A percentile compares a stretch with the other conserved stretches of the same genome.
These are phyloP conservation scores for Geotrichum carabidarum DNA, from an alignment of 1,139 yeast genomes.

Conservation along the genomic window DNA sequence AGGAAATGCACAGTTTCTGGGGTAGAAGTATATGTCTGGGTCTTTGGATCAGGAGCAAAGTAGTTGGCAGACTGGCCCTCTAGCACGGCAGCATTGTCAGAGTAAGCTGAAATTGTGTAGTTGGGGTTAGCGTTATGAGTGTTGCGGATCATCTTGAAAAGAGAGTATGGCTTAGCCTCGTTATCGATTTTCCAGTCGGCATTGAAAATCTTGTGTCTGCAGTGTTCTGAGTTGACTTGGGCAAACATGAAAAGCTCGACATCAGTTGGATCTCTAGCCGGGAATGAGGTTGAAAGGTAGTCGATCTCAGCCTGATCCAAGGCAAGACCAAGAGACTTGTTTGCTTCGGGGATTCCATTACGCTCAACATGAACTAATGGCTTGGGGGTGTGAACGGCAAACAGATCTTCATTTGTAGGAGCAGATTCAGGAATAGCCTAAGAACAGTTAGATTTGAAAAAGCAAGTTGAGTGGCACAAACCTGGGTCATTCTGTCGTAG, in stretches of 20 bases:
- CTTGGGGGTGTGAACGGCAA: constrained; percentile 74
- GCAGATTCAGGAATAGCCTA: constrained; percentile 43
- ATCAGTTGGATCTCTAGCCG: constrained; percentile 93
- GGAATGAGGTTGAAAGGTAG: constrained; percentile 66
- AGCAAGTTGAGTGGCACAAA: constrained; percentile 40
- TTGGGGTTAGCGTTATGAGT: constrained; percentile 80
- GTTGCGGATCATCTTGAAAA: constrained; percentile 93
- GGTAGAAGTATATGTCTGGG: constrained; percentile 67
- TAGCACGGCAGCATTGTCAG: constrained; percentile 97
- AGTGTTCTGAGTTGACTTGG: constrained; percentile 98
- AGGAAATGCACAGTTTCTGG: constrained; percentile 82
- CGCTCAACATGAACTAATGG: constrained; percentile 69
- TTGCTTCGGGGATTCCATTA: constrained; percentile 66
- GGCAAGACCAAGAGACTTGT: constrained; percentile 83
- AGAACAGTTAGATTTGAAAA: background rate
- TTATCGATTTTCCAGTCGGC: constrained; percentile 98
- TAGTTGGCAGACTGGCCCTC: constrained; percentile 71
- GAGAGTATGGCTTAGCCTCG: constrained; percentile 60
- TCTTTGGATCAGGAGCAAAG: constrained; percentile 67
- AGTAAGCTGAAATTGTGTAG: constrained; percentile 86
- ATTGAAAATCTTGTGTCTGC: constrained; percentile 97
- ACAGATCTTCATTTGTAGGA: constrained; percentile 66
- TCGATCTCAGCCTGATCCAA: constrained; percentile 89
- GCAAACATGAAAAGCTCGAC: constrained; percentile 99
- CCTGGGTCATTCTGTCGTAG: constrained; percentile 94